These are phyloP conservation scores for Moesziomyces aphidis DNA, from an alignment of 1,284 basidiomycete genomes.

Conservation along the genomic window DNA sequence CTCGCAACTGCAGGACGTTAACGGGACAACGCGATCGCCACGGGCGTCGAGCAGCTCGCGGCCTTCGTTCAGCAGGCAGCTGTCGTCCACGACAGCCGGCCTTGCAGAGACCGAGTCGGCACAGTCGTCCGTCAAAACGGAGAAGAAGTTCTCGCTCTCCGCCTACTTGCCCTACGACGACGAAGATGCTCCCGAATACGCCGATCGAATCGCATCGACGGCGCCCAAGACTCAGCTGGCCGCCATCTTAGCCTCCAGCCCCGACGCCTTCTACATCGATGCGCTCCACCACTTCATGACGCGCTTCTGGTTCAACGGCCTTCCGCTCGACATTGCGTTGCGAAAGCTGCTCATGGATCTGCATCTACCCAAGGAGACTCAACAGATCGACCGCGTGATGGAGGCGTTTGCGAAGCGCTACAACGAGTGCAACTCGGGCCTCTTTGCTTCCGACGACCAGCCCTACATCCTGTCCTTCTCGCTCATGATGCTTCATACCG, in stretches of 20 bases:
- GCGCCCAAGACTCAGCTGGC: constrained; percentile 47
- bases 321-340: constrained; percentile 91
- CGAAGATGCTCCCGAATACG: constrained; percentile 49
- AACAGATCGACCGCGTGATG: constrained; percentile 97
- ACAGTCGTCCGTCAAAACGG: constrained; percentile 14
- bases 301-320: constrained; percentile 82
- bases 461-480: constrained; percentile 97
- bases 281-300: constrained; percentile 81
- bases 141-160: constrained; percentile 41
- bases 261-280: constrained; percentile 78
- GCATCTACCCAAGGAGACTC: constrained; percentile 91
- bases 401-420: constrained; percentile 93
- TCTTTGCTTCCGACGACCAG: constrained; percentile 81
- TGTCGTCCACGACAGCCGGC: constrained; percentile 14
- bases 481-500: constrained; percentile 98
- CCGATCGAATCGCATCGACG: constrained; percentile 39
- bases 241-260: constrained; percentile 71
- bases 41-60: constrained; percentile 33
- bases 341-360: constrained; percentile 91
- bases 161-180: constrained; percentile 48
- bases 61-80: constrained; percentile 38
- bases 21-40: constrained; percentile 16
- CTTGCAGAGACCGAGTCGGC: constrained; percentile 21
- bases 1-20: constrained; percentile 7
- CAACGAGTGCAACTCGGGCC: constrained; percentile 81